A percentile compares a stretch with the other conserved stretches of the same genome.
Evolutionary conservation across 2,329 filamentous ascomycete species (phyloP).

Genomic region (Fusarium incarnatum): DNA sequence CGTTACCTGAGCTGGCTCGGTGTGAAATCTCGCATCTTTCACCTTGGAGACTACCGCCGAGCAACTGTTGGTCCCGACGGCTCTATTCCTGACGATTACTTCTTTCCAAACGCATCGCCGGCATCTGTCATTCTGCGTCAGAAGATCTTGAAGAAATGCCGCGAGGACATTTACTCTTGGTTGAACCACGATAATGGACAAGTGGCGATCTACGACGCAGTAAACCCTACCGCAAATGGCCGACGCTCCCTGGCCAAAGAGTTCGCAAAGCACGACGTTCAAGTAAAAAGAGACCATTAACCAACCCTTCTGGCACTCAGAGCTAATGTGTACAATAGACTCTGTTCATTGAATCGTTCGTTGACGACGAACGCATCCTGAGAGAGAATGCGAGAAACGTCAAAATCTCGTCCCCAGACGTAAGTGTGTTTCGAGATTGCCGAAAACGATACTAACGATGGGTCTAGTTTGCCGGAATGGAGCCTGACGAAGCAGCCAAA

Average conservation of each 20-base stretch:
- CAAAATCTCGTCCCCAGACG: constrained; percentile 97
- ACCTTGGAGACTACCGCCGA: constrained; percentile 94
- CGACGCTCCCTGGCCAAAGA: constrained; percentile 90
- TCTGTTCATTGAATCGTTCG: constrained; percentile 95
- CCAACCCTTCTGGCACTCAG: neutral
- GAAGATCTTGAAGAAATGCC: constrained; percentile 97
- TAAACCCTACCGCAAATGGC: constrained; percentile 88
- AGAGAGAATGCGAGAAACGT: constrained; percentile 97
- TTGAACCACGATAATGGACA: constrained; percentile 97
- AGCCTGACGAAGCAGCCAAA: constrained; percentile 89
- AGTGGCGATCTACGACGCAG: constrained; percentile 97
- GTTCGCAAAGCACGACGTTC: constrained; percentile 96
- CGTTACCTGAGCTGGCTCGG: constrained; percentile 97
- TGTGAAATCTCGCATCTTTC: constrained; percentile 97
- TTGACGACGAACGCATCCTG: constrained; percentile 92
- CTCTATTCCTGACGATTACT: constrained; percentile 95
- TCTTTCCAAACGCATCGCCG: constrained; percentile 93
- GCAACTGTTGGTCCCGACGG: constrained; percentile 87
- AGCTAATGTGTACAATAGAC: constrained; percentile 66
- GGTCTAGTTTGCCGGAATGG: constrained; percentile 85
- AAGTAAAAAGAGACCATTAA: constrained; percentile 62
- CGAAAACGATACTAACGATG: constrained; percentile 6
- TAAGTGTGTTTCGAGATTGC: constrained; percentile 56
- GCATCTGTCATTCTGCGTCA: constrained; percentile 93
- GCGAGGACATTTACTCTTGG: constrained; percentile 97